Conservation (phyloP, 148 eudicot genomes). For the Diospyros kaki region DNA sequence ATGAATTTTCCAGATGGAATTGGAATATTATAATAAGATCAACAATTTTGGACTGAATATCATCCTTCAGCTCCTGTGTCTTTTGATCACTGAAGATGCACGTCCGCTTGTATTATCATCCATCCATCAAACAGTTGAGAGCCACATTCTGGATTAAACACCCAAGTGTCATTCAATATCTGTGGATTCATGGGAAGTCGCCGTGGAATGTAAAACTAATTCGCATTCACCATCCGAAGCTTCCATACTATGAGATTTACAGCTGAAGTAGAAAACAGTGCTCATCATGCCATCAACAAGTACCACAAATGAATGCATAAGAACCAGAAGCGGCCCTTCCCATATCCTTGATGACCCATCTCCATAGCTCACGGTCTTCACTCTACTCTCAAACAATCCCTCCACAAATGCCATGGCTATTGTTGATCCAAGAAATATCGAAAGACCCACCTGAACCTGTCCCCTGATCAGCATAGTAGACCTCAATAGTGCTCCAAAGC, state of each 20-base stretch:
- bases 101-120: constrained; percentile 1
- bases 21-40: not conserved
- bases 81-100: constrained; percentile 6
- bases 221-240: constrained; percentile 49
- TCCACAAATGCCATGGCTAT: constrained; percentile 79
- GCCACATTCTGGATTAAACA: not conserved
- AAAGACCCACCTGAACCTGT: constrained; percentile 77
- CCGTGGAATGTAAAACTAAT: constrained; percentile 60
- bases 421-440: constrained; percentile 79
- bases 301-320: constrained; percentile 83
- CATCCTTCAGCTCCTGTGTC: constrained; percentile 9
- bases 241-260: constrained; percentile 69
- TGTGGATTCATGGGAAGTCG: constrained; percentile 28
- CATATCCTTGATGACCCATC: constrained; percentile 79
- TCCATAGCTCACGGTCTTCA: constrained; percentile 78
- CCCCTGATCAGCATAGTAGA: constrained; percentile 44
- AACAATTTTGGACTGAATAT: constrained; percentile 6
- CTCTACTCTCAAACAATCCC: constrained; percentile 91
- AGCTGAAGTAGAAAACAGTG: constrained; percentile 84
- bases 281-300: constrained; percentile 90
- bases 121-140: not conserved
- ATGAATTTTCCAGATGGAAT: not conserved
- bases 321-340: constrained; percentile 93
- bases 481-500: constrained; percentile 47
- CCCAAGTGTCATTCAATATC: constrained; percentile 14